phyloP scores from a whole-genome alignment of 768 basidiomycete species.

The Pholiota conissans region DNA sequence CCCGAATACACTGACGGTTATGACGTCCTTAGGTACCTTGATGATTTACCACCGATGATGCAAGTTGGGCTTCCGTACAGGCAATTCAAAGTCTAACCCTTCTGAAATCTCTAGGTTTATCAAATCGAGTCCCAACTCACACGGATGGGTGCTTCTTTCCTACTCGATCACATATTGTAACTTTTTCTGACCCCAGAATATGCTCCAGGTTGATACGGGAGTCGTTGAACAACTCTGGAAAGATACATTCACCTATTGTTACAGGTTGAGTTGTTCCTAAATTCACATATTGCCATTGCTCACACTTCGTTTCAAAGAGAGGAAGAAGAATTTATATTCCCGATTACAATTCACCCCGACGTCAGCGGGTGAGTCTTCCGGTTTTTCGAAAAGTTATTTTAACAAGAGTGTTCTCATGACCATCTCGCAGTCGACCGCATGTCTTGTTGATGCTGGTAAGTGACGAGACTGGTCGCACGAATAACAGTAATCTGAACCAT shows the following conservation, averaged over 20 bases:
- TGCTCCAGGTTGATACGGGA: conserved; percentile 54
- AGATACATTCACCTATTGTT: conserved; percentile 69
- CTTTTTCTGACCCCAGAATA: not conserved
- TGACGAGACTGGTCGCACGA: not conserved
- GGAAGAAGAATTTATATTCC: conserved; percentile 68
- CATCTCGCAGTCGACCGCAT: conserved; percentile 52
- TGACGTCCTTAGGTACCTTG: conserved; percentile 50
- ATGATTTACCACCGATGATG: conserved; percentile 79
- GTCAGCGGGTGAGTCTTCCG: conserved; percentile 57
- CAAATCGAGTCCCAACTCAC: conserved; percentile 64
- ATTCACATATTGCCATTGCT: conserved; percentile 1
- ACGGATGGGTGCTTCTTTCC: conserved; percentile 72
- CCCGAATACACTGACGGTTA: not conserved
- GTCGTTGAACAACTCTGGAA: conserved; percentile 77
- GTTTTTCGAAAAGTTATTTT: conserved; percentile 10
- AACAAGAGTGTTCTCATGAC: not conserved
- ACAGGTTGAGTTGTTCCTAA: conserved; percentile 37
- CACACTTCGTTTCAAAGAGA: conserved; percentile 37
- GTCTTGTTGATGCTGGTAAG: conserved; percentile 71
- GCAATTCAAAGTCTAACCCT: not conserved
- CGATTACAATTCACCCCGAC: conserved; percentile 79
- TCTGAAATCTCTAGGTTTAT: conserved; percentile 52
- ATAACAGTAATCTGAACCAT: no score
- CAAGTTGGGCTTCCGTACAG: conserved; percentile 25
- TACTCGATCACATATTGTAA: not conserved